Base-by-base conservation (phyloP, 305 asterid genomes). In the Solanum hybrid region DNA sequence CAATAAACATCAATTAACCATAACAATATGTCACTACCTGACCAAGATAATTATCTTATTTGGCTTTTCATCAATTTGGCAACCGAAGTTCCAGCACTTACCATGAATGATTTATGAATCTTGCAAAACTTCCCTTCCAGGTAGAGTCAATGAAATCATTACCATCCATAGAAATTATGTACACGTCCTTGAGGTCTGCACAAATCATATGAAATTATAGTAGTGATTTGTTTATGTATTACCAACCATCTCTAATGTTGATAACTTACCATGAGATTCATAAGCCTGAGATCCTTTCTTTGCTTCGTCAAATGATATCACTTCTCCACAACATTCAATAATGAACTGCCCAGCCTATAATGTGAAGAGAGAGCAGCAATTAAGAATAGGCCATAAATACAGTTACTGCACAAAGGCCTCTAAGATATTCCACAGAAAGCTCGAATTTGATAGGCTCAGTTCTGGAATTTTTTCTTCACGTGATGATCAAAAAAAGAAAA, bases 301-400 rank as follows among this genome's bases (percentile, higher is more conserved):
- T 90, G 97, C 98, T 91, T 93, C 96, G 83, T 95, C 96, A 24
- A 95, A 94, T 91, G 97, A 95, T 93, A 97, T 95, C 79, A 97
- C 94, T 93, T 97, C 99, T 92, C 99, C 98, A 37, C 97, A 95
- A 13, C 96, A 97, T 91, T 97, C 98, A 78, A 95, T 97, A 90
- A 97, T 93, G 90, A 95, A 97, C 79, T 92, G 95, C 83, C 98
- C 98, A 91, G 95, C 98, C 99, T 96, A 81, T 90, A 89, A 91
- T 80, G 79, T 20, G 89, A 76, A 41, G 75, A 75, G 11, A 77
- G 29, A 83, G 88, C 79, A 38, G 24, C 38, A 33, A 87, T 38
- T 41, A 38, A 39, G n/a, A 75, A 14, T 75, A 31, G n/a, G 2
- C 81, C 37, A 51, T 45, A 20, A 20, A 17, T 31, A n/a, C 6